Evolutionary conservation across 306 rosid species (phyloP).

Genomic region (Lithocarpus polystachyus): DNA sequence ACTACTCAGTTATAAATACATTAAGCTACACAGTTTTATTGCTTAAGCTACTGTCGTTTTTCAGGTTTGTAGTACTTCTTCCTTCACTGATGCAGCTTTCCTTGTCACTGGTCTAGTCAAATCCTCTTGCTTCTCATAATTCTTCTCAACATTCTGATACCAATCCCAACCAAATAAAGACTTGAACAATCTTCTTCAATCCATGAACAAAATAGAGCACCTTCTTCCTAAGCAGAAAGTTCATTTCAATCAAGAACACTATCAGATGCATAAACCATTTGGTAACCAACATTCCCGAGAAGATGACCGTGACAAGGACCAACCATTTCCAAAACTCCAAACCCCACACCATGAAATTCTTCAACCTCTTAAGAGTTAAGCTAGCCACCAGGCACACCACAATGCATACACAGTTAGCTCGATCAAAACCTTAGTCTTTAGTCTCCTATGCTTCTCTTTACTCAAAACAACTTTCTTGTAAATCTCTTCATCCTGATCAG

Average conservation of each 20-base stretch:
- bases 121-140: too few relatives aligned
- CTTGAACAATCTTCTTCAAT: slow-evolving; percentile 69
- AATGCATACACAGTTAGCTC: slow-evolving; percentile 49
- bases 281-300: slow-evolving; percentile 74
- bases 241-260: slow-evolving; percentile 78
- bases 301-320: slow-evolving; percentile 64
- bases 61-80: too few relatives aligned
- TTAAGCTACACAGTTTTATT: too few relatives aligned
- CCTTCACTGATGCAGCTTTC: too few relatives aligned
- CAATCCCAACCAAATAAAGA: slow-evolving; percentile 66
- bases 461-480: slow-evolving; percentile 53
- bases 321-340: slow-evolving; percentile 85
- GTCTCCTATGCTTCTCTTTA: slow-evolving; percentile 42
- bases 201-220: slow-evolving; percentile 94
- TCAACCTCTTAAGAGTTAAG: slow-evolving; percentile 38
- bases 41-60: too few relatives aligned
- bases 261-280: slow-evolving; percentile 70
- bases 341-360: slow-evolving; percentile 40
- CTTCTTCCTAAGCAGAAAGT: slow-evolving; percentile 75
- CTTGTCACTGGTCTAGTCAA: too few relatives aligned
- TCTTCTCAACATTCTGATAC: too few relatives aligned
- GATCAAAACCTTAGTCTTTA: slow-evolving; percentile 39
- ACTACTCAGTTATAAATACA: too few relatives aligned
- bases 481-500: slow-evolving; percentile 65
- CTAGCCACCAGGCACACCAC: slow-evolving; percentile 49